Conservation (phyloP, 306 rosid genomes). For the Corylus heterophylla region DNA sequence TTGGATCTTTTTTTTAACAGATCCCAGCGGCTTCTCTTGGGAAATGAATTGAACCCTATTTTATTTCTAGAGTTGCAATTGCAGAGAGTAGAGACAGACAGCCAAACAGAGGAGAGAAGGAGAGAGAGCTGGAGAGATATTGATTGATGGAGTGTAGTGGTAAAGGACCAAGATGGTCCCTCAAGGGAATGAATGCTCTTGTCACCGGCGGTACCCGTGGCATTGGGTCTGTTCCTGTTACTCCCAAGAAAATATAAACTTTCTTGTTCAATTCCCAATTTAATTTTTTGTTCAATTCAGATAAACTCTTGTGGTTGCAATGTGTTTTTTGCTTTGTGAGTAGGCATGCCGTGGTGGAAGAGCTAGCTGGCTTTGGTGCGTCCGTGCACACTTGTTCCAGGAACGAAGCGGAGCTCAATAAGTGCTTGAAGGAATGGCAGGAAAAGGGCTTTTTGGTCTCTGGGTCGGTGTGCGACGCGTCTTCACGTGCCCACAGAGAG, state of each 20-base stretch:
- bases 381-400: slow-evolving; percentile 82
- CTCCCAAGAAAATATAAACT: background rate
- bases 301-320: background rate
- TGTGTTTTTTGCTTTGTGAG: background rate
- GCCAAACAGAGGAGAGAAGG: background rate
- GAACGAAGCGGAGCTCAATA: slow-evolving; percentile 61
- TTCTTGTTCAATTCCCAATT: background rate
- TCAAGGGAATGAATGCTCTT: slow-evolving; percentile 65
- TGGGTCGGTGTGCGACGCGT: slow-evolving; percentile 77
- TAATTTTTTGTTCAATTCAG: background rate
- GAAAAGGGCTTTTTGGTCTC: slow-evolving; percentile 57
- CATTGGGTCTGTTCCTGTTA: slow-evolving; percentile 56
- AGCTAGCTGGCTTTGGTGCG: slow-evolving; percentile 78
- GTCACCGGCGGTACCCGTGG: slow-evolving; percentile 97
- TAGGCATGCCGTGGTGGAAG: slow-evolving; percentile 86
- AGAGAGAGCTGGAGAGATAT: background rate
- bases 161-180: slow-evolving; percentile 67
- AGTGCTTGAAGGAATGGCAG: slow-evolving; percentile 65
- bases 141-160: slow-evolving; percentile 22
- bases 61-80: no score
- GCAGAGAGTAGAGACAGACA: background rate
- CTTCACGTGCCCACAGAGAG: slow-evolving; percentile 62
- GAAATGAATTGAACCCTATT: no score
- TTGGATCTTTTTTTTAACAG: no score
- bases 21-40: no score